Conservation (phyloP, 2,329 filamentous ascomycete genomes). For the Emergomyces pasteurianus region DNA sequence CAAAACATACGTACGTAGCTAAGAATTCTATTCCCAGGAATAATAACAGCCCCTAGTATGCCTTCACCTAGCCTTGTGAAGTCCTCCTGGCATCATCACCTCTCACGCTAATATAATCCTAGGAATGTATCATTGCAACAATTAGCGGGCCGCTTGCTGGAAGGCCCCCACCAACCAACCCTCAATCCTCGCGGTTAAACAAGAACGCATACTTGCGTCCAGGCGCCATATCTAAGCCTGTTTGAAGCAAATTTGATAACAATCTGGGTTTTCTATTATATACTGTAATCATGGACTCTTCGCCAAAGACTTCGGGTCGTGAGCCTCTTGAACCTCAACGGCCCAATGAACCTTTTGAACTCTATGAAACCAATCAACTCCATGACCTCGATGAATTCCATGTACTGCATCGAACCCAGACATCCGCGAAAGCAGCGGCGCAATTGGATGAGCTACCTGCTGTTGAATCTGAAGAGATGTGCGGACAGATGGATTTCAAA, state of each 20-base stretch:
- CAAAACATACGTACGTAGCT: too few relatives aligned
- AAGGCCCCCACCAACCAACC: background rate
- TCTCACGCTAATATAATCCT: background rate
- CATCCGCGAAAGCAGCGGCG: slow-evolving; percentile 3
- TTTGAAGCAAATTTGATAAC: background rate
- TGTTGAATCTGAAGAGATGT: slow-evolving; percentile 27
- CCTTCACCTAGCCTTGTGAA: background rate
- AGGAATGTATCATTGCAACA: background rate
- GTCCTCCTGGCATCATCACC: background rate
- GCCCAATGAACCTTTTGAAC: background rate
- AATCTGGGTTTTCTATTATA: background rate
- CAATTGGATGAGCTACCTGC: slow-evolving; percentile 13
- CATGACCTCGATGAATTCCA: background rate
- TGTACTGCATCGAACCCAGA: background rate
- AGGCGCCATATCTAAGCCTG: background rate
- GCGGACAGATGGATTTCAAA: slow-evolving; percentile 50
- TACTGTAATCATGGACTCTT: background rate
- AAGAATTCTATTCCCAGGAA: background rate
- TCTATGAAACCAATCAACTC: background rate
- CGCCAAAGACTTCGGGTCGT: background rate
- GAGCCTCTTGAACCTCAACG: background rate
- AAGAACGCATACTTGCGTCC: background rate
- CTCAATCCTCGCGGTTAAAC: background rate
- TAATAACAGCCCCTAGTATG: background rate
- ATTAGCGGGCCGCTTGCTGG: background rate